Conservation (phyloP, 2,329 filamentous ascomycete genomes). For the Ascochyta koolunga region DNA sequence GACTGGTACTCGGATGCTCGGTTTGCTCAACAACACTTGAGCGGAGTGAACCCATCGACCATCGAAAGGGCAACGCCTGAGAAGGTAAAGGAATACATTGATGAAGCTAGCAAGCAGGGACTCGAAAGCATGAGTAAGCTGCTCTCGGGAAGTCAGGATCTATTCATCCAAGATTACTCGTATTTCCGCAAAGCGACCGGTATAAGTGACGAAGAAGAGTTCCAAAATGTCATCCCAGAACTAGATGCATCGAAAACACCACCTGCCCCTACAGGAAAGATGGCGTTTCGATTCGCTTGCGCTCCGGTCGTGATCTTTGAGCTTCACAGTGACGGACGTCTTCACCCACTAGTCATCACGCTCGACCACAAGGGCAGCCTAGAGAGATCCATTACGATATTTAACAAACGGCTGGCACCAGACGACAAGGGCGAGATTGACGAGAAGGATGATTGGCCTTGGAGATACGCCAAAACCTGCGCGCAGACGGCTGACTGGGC, state of each 20-base stretch:
- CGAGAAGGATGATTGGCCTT: slow-evolving; percentile 13
- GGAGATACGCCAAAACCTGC: slow-evolving; percentile 17
- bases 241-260: background rate
- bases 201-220: background rate
- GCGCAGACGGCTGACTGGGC: slow-evolving; percentile 16
- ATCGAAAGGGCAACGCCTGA: slow-evolving; percentile 1
- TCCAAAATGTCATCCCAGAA: slow-evolving; percentile 5
- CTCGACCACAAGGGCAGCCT: slow-evolving; percentile 14
- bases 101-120: slow-evolving; percentile 6
- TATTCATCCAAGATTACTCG: slow-evolving; percentile 16
- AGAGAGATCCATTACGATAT: slow-evolving; percentile 10
- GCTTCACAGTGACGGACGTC: slow-evolving; percentile 7
- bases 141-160: slow-evolving; percentile 1
- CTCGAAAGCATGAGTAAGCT: background rate
- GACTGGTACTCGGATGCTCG: slow-evolving; percentile 18
- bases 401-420: slow-evolving; percentile 8
- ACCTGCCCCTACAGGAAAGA: background rate
- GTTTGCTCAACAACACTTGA: slow-evolving; percentile 15
- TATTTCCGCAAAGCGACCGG: slow-evolving; percentile 13
- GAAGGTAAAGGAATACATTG: background rate
- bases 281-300: slow-evolving; percentile 5
- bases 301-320: slow-evolving; percentile 14
- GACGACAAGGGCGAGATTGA: background rate
- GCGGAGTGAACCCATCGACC: slow-evolving; percentile 14
- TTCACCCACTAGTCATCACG: slow-evolving; percentile 16